Base-by-base conservation (phyloP, 2,329 filamentous ascomycete species). In the Aurifilum marmelostoma region DNA sequence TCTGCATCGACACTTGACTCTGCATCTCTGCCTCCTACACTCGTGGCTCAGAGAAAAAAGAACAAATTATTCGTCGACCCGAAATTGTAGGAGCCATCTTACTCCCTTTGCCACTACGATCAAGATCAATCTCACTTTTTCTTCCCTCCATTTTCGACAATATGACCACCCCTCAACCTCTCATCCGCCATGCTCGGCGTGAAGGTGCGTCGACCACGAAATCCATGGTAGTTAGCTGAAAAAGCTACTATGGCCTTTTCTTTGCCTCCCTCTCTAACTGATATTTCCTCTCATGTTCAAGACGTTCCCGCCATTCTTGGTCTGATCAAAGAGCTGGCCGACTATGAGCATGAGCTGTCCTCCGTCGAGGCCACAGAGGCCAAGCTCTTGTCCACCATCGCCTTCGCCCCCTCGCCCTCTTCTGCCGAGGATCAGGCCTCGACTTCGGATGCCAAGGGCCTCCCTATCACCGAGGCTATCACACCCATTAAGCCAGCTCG, bases 261-360 rank as follows among this genome's bases (percentile, higher is more conserved):
- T 34, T 34, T 34, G 8, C 8, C 8, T 34, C 43, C n/a, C 16
- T 47, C 27, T n/a, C 43, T 47, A n/a, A n/a, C 21, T 11, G 21
- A 47, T 7, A 47, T n/a, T 3, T 54, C 50, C 16, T 11, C 50
- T 54, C n/a, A n/a, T 14, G 24, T 50, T 70, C 12, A 32, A 97
- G 95, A 98, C 76, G 88, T 97, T 68, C 87, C 90, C 32, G 83
- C 84, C n/a, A 97, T 98, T 78, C 88, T 97, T 34, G 81, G 84
- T 73, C 85, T 97, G 76, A 94, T 98, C 80, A 87, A 89, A 67
- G 95, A 94, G 77, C 89, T 98, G 11, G 95, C 95, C 73, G 88
- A 90, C 74, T 97, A 97, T 83, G 94, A 97, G 79, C 89, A 95
- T 37, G 91, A 92, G 75, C 83, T 90, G 2, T 83, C 90, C 74